Conservation (phyloP, 495 filamentous ascomycete species). For the Podospora anserina region DNA sequence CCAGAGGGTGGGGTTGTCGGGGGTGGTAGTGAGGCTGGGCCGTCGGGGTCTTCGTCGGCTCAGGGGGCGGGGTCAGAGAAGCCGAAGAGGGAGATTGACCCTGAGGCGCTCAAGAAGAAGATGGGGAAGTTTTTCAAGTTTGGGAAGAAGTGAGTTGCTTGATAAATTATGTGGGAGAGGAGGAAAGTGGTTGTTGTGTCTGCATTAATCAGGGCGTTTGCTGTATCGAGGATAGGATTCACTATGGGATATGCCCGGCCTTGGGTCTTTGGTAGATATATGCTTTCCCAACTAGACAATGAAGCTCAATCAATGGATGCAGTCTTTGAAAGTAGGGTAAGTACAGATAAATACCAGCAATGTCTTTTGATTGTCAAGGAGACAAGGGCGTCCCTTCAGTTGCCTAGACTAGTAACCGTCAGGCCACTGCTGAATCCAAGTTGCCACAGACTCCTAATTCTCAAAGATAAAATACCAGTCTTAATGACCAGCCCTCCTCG, state of each 20-base stretch:
- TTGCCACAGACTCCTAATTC: neutral
- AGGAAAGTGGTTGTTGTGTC: no score
- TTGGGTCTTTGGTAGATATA: neutral
- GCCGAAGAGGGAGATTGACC: conserved; percentile 41
- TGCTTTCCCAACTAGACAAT: neutral
- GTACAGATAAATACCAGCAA: neutral
- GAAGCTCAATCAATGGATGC: neutral
- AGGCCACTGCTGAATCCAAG: neutral
- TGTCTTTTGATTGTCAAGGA: neutral
- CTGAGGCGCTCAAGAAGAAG: conserved; percentile 44
- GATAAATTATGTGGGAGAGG: no score
- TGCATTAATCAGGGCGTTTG: neutral
- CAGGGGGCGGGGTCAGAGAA: conserved; percentile 46
- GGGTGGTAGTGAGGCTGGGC: conserved; percentile 39
- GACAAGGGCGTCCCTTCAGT: neutral
- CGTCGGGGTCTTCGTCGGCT: conserved; percentile 27
- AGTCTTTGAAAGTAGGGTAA: neutral
- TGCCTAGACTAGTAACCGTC: neutral
- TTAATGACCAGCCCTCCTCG: conserved; percentile 79
- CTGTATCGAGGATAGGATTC: neutral
- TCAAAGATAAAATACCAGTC: conserved; percentile 22
- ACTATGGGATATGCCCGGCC: neutral
- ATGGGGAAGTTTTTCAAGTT: conserved; percentile 72
- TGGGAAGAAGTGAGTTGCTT: conserved; percentile 43
- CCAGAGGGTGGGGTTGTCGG: conserved; percentile 38